These are phyloP conservation scores for Coniochaeta prunicola DNA, from an alignment of 2,329 filamentous ascomycete species.

Conservation along the genomic window DNA sequence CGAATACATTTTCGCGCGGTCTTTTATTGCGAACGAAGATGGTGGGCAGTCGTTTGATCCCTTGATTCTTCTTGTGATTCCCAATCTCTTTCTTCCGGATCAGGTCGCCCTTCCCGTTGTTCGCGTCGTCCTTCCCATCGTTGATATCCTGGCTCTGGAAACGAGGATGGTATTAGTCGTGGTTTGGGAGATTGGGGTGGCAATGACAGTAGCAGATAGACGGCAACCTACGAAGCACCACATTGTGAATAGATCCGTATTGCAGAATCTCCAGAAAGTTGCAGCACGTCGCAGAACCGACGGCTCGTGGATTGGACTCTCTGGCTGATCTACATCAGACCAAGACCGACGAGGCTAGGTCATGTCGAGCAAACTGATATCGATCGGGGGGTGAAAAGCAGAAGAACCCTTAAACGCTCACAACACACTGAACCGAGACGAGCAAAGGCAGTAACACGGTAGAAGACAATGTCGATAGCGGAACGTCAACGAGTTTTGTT, in stretches of 20 bases:
- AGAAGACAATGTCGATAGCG: no score
- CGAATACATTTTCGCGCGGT: neutral
- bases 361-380: neutral
- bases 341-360: neutral
- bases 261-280: neutral
- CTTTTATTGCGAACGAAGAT: neutral
- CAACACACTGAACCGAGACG: no score
- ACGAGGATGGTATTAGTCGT: neutral
- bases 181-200: neutral
- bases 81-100: neutral
- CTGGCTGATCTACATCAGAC: neutral
- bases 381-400: neutral
- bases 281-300: neutral
- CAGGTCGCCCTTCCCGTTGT: neutral
- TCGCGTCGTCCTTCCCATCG: neutral
- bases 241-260: neutral
- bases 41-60: neutral
- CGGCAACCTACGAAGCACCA: neutral
- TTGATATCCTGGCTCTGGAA: neutral
- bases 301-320: neutral
- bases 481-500: no score
- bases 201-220: neutral
- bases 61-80: neutral
- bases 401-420: no score
- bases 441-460: no score